These are phyloP conservation scores for Fusarium stilboides DNA, from an alignment of 2,329 filamentous ascomycete genomes.

Conservation along the genomic window DNA sequence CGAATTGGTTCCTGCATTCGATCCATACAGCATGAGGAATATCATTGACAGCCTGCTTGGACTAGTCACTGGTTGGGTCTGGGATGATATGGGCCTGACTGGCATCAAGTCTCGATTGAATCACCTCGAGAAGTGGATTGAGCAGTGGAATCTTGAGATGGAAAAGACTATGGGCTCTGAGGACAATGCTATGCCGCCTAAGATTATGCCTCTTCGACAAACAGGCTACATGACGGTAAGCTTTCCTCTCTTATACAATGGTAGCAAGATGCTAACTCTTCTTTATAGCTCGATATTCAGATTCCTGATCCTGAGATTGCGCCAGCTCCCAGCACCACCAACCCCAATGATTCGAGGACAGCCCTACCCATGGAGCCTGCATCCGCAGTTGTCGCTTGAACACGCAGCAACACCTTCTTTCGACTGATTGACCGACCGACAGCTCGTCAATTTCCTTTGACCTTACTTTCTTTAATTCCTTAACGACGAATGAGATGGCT, in stretches of 20 bases:
- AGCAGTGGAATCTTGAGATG: conserved; percentile 86
- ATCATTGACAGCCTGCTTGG: conserved; percentile 85
- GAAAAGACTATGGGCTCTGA: conserved; percentile 68
- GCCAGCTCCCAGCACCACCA: conserved; percentile 62
- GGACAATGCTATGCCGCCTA: conserved; percentile 71
- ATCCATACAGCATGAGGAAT: conserved; percentile 83
- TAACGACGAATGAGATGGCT: conserved; percentile 48
- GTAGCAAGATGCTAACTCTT: conserved; percentile 23
- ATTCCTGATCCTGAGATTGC: conserved; percentile 83
- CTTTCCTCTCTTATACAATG: conserved; percentile 10
- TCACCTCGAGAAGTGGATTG: conserved; percentile 83
- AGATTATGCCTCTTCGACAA: conserved; percentile 82
- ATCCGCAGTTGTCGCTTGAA: conserved; percentile 46
- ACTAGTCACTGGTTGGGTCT: conserved; percentile 90
- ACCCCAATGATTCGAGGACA: conserved; percentile 57
- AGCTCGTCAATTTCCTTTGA: conserved; percentile 26
- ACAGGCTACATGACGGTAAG: conserved; percentile 90
- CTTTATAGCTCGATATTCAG: conserved; percentile 79
- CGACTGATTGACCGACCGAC: conserved; percentile 22
- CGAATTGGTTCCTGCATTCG: conserved; percentile 82
- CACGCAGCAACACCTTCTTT: conserved; percentile 17
- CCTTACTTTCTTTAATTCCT: conserved; percentile 43
- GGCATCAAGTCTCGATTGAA: conserved; percentile 80
- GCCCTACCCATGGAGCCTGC: conserved; percentile 55
- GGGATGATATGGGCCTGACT: conserved; percentile 89